Conservation (phyloP, 805 yeast genomes). For the Schwanniomyces polymorphus region DNA sequence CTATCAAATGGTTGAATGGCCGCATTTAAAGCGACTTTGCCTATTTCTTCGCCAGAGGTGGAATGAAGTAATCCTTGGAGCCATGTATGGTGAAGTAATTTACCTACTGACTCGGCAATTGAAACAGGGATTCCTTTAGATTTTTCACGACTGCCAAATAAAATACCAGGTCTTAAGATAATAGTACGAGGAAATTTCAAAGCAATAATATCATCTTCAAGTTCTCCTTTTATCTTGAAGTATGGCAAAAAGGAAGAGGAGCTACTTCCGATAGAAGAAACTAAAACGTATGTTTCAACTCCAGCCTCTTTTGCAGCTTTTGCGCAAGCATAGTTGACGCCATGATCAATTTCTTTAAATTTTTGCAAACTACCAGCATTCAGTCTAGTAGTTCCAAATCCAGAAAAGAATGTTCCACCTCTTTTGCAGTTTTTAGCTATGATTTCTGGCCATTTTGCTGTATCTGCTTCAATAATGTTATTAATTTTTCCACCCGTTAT, state of each 20-base stretch:
- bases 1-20: conserved; percentile 22
- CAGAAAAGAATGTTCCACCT: conserved; percentile 52
- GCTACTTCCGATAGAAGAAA: conserved; percentile 68
- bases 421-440: conserved; percentile 29
- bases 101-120: conserved; percentile 20
- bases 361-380: conserved; percentile 72
- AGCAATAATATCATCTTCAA: conserved; percentile 65
- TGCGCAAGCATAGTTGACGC: conserved; percentile 66
- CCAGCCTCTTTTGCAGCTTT: conserved; percentile 73
- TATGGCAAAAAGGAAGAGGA: conserved; percentile 60
- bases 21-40: conserved; percentile 49
- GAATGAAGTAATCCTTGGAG: conserved; percentile 31
- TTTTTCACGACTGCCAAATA: conserved; percentile 61
- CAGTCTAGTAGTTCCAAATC: conserved; percentile 74
- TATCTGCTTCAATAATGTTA: conserved; percentile 45
- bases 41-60: conserved; percentile 66
- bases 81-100: conserved; percentile 1
- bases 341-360: conserved; percentile 73
- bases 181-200: conserved; percentile 70
- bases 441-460: conserved; percentile 49
- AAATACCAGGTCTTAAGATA: conserved; percentile 74
- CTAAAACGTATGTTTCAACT: conserved; percentile 62
- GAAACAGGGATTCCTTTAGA: conserved; percentile 38
- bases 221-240: conserved; percentile 66
- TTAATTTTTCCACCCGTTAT: conserved; percentile 29